Base-by-base conservation (phyloP, 805 yeast genomes). In the Blastobotrys peoriensis region DNA sequence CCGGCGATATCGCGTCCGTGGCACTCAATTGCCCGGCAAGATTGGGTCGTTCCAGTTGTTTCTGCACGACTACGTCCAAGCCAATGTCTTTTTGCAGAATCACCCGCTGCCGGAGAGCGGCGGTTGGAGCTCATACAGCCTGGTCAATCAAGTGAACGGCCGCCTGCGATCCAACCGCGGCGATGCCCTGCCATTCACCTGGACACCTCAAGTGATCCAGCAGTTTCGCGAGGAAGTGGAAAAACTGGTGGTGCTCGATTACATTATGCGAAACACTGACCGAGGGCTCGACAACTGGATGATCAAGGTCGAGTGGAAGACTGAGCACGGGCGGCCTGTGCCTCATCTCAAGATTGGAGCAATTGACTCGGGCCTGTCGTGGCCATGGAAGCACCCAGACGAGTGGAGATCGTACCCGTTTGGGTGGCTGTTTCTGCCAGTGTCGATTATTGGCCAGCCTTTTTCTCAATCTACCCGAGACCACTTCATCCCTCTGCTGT, bases 301-400 rank as follows among this genome's bases (percentile, higher is more conserved):
- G 91, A 72, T 83, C 17, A 69, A 70, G 44, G 53, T 79, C 15
- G 73, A 69, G n/a, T 74, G 78, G 73, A 49, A 54, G 15, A 15
- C 22, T 5, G 45, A 39, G n/a, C 46, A 53, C 33, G 38, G 38
- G 4, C 36, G 25, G 17, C 57, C 60, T 48, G 51, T 50, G 13
- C 81, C 82, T 0, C 45, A 34, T 1, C 47, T 83, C 10, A 70
- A 66, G 41, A 68, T 83, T 23, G 87, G 86, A 2, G 91, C 89
- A 0, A 83, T 83, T 37, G 89, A 83, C 55, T 80, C 85, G 13
- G 88, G 88, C 0, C 65, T 83, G 23, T 71, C 88, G 0, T 82
- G 79, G 53, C 89, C 91, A 3, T 83, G 87, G 87, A 82, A 83
- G 55, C 86, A 81, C 51, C 89, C 89, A 0, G 85, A 83, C 60